Percentiles rank a stretch among this genome's conserved stretches.
Conservation (phyloP, 2,329 filamentous ascomycete species). For the Exophiala sp. region DNA sequence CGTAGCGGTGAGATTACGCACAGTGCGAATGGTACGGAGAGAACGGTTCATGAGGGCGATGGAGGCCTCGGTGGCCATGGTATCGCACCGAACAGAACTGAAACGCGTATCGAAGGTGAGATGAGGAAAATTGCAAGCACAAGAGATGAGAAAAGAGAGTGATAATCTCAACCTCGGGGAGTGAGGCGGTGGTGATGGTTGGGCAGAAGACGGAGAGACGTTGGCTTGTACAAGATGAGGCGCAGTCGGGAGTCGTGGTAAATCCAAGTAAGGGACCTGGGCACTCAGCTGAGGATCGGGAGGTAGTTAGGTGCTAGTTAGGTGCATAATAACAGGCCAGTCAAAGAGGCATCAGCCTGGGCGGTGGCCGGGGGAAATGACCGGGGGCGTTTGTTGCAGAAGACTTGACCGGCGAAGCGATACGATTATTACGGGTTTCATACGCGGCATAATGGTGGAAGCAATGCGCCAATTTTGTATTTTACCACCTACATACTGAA, state of each 20-base stretch:
- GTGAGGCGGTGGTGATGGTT: conserved; percentile 3
- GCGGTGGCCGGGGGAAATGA: too few species aligned
- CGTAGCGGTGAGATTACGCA: conserved; percentile 39
- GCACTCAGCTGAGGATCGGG: background rate
- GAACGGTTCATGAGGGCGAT: conserved; percentile 71
- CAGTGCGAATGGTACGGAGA: conserved; percentile 79
- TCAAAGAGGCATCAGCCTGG: too few species aligned
- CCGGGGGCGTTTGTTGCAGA: too few species aligned
- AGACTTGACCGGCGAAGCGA: too few species aligned
- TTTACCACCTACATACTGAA: too few species aligned
- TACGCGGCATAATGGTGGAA: too few species aligned
- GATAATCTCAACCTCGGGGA: conserved; percentile 17
- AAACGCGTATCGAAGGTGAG: conserved; percentile 16
- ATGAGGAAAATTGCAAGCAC: conserved; percentile 1
- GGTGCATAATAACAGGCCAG: too few species aligned
- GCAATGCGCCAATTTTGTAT: too few species aligned
- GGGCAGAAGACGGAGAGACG: conserved; percentile 1
- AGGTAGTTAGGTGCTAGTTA: too few species aligned
- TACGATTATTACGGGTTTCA: too few species aligned
- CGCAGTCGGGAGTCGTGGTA: background rate
- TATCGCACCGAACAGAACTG: conserved; percentile 11
- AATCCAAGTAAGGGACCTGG: background rate
- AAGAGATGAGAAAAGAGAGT: conserved; percentile 18
- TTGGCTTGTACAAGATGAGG: background rate
- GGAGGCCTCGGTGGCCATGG: conserved; percentile 30